phyloP scores from a whole-genome alignment of 176 grass and related monocot species.

The Triticum aestivum region IWGSC_CS_RefSeq_v2.1 NC_057805.1:516416161-516416660 shows the following conservation, averaged over 20 bases:
- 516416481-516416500: constrained; percentile 86
- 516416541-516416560: constrained; percentile 1
- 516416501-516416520: constrained; percentile 45
- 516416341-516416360: not conserved
- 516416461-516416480: constrained; percentile 54
- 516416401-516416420: constrained; percentile 66
- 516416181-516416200: not conserved
- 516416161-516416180: too few relatives aligned
- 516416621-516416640: constrained; percentile 78
- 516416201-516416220: not conserved
- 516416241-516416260: constrained; percentile 1
- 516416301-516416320: not conserved
- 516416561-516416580: not conserved
- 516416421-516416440: constrained; percentile 66
- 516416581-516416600: not conserved
- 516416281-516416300: not conserved
- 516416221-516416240: not conserved
- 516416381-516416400: constrained; percentile 81
- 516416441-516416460: constrained; percentile 45
- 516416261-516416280: not conserved
- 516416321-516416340: not conserved
- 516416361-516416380: constrained; percentile 52
- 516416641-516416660: constrained; percentile 82
- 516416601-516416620: constrained; percentile 75
- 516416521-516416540: constrained; percentile 26